A percentile compares a stretch with the other conserved stretches of the same genome.
Evolutionary conservation across 75 land plant genomes (phyloP).

Genomic region (Isoetes taiwanensis): DNA sequence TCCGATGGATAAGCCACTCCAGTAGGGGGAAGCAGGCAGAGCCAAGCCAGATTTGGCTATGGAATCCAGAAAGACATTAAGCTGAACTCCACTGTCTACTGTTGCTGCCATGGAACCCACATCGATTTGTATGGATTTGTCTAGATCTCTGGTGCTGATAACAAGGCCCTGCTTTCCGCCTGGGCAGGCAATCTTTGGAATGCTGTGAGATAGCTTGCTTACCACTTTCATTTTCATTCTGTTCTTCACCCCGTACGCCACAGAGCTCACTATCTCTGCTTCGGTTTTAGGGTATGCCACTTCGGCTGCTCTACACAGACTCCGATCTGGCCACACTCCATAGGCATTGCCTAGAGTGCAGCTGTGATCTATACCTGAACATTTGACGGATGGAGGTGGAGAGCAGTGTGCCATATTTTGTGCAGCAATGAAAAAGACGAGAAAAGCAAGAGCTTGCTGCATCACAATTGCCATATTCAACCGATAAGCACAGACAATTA

Average conservation of each 20-base stretch:
- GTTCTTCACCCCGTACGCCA: background rate
- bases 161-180: background rate
- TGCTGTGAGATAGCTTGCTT: constrained; percentile 1
- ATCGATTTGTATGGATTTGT: background rate
- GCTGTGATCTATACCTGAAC: constrained; percentile 10
- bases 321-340: constrained; percentile 42
- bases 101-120: background rate
- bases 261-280: background rate
- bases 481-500: too few species aligned
- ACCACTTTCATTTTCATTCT: background rate
- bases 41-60: background rate
- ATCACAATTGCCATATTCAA: too few species aligned
- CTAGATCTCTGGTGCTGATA: background rate
- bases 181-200: background rate
- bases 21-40: background rate
- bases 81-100: background rate
- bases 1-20: background rate
- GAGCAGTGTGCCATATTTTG: too few species aligned
- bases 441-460: too few species aligned
- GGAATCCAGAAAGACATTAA: background rate
- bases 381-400: constrained; percentile 24
- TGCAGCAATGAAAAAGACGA: too few species aligned
- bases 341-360: constrained; percentile 39
- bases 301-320: constrained; percentile 18
- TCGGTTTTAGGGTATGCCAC: background rate